Evolutionary conservation across 2,329 filamentous ascomycete genomes (phyloP).

Genomic region (Ilyonectria destructans): DNA sequence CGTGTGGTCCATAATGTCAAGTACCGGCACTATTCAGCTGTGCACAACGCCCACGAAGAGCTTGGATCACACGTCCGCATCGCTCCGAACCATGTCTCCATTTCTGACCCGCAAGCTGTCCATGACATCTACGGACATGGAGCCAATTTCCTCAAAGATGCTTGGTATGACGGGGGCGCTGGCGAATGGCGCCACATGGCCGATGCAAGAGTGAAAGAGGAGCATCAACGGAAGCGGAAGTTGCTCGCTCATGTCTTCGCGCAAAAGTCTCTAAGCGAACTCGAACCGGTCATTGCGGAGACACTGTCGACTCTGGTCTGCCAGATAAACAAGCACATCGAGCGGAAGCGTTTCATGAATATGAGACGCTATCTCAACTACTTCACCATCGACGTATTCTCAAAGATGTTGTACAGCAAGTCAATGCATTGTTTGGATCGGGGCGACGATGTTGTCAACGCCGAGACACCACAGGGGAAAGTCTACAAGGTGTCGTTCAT

Average conservation of each 20-base stretch:
- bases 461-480: slow-evolving; percentile 6
- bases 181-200: slow-evolving; percentile 18
- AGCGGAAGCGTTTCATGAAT: background rate
- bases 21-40: background rate
- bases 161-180: slow-evolving; percentile 26
- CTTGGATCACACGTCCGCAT: slow-evolving; percentile 29
- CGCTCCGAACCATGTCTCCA: slow-evolving; percentile 30
- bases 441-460: slow-evolving; percentile 21
- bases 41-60: slow-evolving; percentile 18
- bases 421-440: slow-evolving; percentile 25
- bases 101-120: slow-evolving; percentile 13
- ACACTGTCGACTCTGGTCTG: slow-evolving; percentile 1
- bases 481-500: slow-evolving; percentile 23
- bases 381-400: slow-evolving; percentile 32
- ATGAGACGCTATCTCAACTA: slow-evolving; percentile 23
- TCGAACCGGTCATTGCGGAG: slow-evolving; percentile 18
- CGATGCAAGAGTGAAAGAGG: slow-evolving; percentile 16
- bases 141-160: slow-evolving; percentile 26
- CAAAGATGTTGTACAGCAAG: slow-evolving; percentile 6
- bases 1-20: background rate
- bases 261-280: slow-evolving; percentile 3
- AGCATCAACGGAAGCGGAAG: slow-evolving; percentile 32
- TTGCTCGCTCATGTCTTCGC: slow-evolving; percentile 27
- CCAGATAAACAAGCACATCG: background rate
- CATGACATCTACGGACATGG: slow-evolving; percentile 26